Percentiles rank a stretch among this genome's conserved stretches.
phyloP scores from a whole-genome alignment of 2,329 filamentous ascomycete species.

The Pseudofabraea citricarpa region DNA sequence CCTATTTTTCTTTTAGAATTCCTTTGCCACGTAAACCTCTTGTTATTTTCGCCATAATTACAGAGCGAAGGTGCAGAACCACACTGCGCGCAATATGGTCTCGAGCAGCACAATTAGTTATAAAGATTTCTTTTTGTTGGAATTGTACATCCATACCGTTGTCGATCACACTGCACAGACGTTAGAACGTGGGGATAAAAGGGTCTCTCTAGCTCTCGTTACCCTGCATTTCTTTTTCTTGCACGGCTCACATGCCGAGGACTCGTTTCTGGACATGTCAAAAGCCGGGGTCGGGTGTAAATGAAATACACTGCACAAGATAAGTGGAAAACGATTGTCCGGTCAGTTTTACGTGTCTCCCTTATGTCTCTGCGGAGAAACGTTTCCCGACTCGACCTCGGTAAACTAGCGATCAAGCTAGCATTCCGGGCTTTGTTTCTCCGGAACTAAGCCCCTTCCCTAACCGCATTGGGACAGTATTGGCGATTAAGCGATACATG shows the following conservation, averaged over 20 bases:
- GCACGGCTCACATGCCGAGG: conserved; percentile 29
- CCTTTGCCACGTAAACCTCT: not conserved
- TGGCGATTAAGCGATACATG: too few relatives aligned
- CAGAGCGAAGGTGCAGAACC: not conserved
- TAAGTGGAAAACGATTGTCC: not conserved
- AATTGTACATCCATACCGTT: not conserved
- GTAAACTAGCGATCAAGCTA: too few relatives aligned
- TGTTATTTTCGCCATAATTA: not conserved
- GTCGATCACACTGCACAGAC: not conserved
- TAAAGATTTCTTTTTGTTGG: not conserved
- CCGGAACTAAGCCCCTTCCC: not conserved
- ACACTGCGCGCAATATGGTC: not conserved
- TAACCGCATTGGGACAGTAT: too few relatives aligned
- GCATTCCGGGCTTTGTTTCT: not conserved
- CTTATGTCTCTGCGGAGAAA: too few relatives aligned
- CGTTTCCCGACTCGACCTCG: too few relatives aligned
- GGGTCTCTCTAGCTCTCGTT: not conserved
- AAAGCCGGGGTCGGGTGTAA: not conserved
- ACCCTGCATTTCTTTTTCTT: conserved; percentile 31
- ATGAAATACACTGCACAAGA: too few relatives aligned
- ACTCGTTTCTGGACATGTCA: not conserved
- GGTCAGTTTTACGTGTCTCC: too few relatives aligned
- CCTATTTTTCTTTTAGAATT: not conserved
- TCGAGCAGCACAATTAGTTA: not conserved
- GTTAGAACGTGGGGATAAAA: not conserved